Conservation (phyloP, 805 yeast genomes). For the Schizosaccharomyces lindneri region DNA sequence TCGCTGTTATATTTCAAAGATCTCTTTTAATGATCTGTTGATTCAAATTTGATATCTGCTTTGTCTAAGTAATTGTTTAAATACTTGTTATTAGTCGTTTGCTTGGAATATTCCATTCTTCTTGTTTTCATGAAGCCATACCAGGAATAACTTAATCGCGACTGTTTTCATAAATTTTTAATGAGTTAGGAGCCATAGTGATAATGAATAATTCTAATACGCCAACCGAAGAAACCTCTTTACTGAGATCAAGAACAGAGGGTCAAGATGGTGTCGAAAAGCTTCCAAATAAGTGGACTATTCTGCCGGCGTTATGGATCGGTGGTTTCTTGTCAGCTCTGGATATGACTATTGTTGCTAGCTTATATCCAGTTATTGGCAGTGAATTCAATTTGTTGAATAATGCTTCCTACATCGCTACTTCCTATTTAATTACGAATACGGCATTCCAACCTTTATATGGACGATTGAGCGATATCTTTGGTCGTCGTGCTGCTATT, state of each 20-base stretch:
- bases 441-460: constrained; percentile 58
- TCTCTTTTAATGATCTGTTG: too few relatives aligned
- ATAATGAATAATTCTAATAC: not conserved
- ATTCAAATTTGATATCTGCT: too few relatives aligned
- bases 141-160: too few relatives aligned
- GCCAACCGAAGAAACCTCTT: not conserved
- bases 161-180: too few relatives aligned
- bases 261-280: not conserved
- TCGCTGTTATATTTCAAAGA: too few relatives aligned
- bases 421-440: constrained; percentile 42
- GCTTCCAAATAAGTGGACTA: not conserved
- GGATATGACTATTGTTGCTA: constrained; percentile 1
- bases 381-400: constrained; percentile 30
- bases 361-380: constrained; percentile 18
- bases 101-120: too few relatives aligned
- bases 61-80: too few relatives aligned
- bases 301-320: constrained; percentile 1
- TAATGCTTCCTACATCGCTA: constrained; percentile 47
- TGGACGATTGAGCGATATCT: constrained; percentile 46
- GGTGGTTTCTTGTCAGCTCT: not conserved
- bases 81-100: too few relatives aligned
- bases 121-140: too few relatives aligned
- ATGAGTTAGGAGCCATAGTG: too few relatives aligned
- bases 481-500: constrained; percentile 19
- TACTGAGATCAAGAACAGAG: not conserved